phyloP scores from a whole-genome alignment of 805 yeast genomes.

The Candida parachauliodes region DNA sequence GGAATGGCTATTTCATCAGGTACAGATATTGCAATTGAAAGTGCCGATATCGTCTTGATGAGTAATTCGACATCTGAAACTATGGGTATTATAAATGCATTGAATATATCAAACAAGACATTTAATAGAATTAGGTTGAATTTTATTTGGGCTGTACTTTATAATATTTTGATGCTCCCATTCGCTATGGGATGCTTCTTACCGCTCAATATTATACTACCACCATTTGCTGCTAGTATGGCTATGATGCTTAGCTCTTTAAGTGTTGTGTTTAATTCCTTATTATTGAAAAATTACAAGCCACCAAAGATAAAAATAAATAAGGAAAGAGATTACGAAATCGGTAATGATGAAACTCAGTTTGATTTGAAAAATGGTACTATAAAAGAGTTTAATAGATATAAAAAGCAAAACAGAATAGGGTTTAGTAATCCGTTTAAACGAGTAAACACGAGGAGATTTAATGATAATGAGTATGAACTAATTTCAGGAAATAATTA shows the following conservation, averaged over 20 bases:
- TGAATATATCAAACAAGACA: conserved; percentile 67
- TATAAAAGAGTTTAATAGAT: conserved; percentile 21
- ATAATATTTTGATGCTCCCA: conserved; percentile 83
- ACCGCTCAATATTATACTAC: conserved; percentile 72
- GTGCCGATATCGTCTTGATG: conserved; percentile 88
- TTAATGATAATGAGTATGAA: conserved; percentile 8
- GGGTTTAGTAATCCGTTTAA: neutral
- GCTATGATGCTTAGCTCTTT: conserved; percentile 94
- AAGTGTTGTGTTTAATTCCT: conserved; percentile 79
- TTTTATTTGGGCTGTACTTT: conserved; percentile 82
- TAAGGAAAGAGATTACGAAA: conserved; percentile 19
- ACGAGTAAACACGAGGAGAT: neutral
- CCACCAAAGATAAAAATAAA: conserved; percentile 22
- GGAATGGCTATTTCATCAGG: conserved; percentile 93
- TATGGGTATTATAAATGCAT: conserved; percentile 53
- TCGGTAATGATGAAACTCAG: conserved; percentile 12
- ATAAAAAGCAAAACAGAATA: conserved; percentile 5
- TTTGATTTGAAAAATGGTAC: conserved; percentile 25
- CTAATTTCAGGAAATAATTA: conserved; percentile 8
- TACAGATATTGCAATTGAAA: conserved; percentile 93
- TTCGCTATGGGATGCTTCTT: conserved; percentile 88
- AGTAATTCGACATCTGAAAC: conserved; percentile 24
- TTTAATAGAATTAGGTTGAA: conserved; percentile 74
- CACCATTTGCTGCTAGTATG: conserved; percentile 85
- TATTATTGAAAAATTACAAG: conserved; percentile 66